These are phyloP conservation scores for Dendrobium catenatum DNA, from an alignment of 106 monocot species.

Conservation along the genomic window DNA sequence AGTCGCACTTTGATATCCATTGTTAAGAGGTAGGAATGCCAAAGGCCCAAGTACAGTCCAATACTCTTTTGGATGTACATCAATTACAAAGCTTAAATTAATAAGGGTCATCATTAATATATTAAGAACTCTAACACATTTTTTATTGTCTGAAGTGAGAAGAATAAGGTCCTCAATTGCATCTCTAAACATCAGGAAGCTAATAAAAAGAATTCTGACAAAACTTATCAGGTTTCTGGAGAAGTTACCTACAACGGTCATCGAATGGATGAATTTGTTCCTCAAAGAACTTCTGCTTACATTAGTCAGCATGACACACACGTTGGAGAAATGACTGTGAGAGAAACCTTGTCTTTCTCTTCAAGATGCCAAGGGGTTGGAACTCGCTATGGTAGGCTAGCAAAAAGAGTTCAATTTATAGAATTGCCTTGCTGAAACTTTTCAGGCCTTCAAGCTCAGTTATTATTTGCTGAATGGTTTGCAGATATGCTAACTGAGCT, in stretches of 20 bases:
- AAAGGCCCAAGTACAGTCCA: too few relatives aligned
- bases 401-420: not conserved
- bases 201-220: not conserved
- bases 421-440: not conserved
- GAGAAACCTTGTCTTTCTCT: constrained; percentile 65
- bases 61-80: too few relatives aligned
- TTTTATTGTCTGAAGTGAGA: not conserved
- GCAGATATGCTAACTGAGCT: constrained; percentile 31
- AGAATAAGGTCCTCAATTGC: not conserved
- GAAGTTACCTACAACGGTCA: constrained; percentile 45
- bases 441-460: not conserved
- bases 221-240: constrained; percentile 33
- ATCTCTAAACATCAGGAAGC: not conserved
- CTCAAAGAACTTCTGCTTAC: constrained; percentile 63
- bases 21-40: too few relatives aligned
- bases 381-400: constrained; percentile 4
- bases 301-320: constrained; percentile 68
- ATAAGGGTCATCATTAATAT: not conserved
- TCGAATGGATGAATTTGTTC: constrained; percentile 34
- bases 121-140: not conserved
- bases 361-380: constrained; percentile 54
- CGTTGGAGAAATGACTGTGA: constrained; percentile 58
- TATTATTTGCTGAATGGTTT: not conserved
- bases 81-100: too few relatives aligned
- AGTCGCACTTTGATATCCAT: too few relatives aligned